phyloP scores from a whole-genome alignment of 176 grass and related monocot species.

The Eragrostis nindensis region DNA sequence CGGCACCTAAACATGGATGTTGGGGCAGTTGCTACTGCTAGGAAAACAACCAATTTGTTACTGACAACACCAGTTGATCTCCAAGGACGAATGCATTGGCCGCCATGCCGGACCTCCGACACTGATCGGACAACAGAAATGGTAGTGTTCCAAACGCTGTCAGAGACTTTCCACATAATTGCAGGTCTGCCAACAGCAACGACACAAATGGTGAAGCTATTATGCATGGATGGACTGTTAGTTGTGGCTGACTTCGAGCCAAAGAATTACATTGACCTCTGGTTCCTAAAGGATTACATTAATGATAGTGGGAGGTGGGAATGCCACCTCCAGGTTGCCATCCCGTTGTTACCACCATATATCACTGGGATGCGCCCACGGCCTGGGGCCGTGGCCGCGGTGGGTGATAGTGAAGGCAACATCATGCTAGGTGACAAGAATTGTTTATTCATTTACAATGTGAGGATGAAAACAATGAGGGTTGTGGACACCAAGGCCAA shows the following conservation, averaged over 20 bases:
- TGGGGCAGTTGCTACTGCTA: neutral
- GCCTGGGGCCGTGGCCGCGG: too few species aligned
- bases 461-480: neutral
- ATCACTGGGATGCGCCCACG: too few species aligned
- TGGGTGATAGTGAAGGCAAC: neutral
- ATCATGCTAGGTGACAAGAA: neutral
- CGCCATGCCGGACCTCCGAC: too few species aligned
- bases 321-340: neutral
- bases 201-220: neutral
- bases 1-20: neutral
- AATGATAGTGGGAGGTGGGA: neutral
- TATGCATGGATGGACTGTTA: too few species aligned
- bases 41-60: neutral
- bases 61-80: neutral
- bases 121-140: neutral
- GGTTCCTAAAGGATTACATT: conserved; percentile 3
- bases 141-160: neutral
- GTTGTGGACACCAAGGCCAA: neutral
- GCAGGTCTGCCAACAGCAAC: neutral
- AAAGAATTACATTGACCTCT: neutral
- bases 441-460: neutral
- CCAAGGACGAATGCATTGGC: neutral
- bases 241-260: neutral
- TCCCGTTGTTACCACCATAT: neutral
- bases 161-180: neutral